Percentiles rank a stretch among this genome's conserved stretches.
These are phyloP conservation scores for Clarireedia hainanense DNA, from an alignment of 2,329 filamentous ascomycete genomes.

Conservation along the genomic window DNA sequence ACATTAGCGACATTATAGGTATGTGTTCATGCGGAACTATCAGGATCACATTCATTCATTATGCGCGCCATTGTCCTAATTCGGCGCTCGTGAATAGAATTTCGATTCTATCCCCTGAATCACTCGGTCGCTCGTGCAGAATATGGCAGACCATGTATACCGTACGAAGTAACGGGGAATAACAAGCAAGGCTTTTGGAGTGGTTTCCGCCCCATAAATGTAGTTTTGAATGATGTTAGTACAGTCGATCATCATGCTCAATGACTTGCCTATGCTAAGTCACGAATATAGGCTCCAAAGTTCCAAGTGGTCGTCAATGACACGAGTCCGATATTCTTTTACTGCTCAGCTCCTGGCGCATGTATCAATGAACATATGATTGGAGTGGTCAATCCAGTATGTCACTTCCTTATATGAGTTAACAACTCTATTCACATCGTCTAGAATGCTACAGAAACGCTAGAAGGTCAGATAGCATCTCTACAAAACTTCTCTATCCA, in stretches of 20 bases:
- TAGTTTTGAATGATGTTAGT: conserved; percentile 35
- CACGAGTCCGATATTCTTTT: conserved; percentile 59
- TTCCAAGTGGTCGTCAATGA: conserved; percentile 47
- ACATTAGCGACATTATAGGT: conserved; percentile 22
- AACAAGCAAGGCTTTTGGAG: conserved; percentile 48
- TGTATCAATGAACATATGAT: conserved; percentile 63
- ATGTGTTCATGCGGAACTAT: neutral
- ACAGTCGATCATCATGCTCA: neutral
- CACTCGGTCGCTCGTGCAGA: conserved; percentile 56
- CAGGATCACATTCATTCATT: too few species aligned
- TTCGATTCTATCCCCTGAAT: conserved; percentile 53
- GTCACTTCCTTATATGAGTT: conserved; percentile 11
- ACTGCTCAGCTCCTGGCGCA: conserved; percentile 59
- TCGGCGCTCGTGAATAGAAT: conserved; percentile 27
- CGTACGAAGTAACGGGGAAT: conserved; percentile 45
- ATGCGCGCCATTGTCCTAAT: too few species aligned
- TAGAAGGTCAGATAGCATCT: conserved; percentile 16
- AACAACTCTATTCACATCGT: neutral
- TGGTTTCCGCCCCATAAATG: conserved; percentile 39
- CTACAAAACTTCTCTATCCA: conserved; percentile 15
- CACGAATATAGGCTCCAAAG: conserved; percentile 28
- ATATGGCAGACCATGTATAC: conserved; percentile 52
- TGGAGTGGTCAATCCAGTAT: conserved; percentile 66
- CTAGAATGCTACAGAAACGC: conserved; percentile 21
- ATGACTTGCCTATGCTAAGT: neutral